phyloP scores from a whole-genome alignment of 78 protist genomes.

The Dictyostelium firmibasis region DNA sequence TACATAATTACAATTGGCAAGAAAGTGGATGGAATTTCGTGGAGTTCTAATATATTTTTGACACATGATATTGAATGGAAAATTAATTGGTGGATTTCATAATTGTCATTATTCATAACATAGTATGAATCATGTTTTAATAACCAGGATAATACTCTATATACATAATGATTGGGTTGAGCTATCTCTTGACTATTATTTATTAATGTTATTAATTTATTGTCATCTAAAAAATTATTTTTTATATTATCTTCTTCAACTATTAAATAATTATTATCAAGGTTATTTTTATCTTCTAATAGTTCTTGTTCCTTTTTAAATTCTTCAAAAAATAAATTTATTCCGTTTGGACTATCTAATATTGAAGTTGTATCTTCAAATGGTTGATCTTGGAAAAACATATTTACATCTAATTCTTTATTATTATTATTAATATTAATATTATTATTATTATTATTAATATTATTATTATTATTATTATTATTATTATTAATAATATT shows the following conservation, averaged over 20 bases:
- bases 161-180: slow-evolving; percentile 7
- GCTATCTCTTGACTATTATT: neutral
- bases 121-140: slow-evolving; percentile 12
- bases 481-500: neutral
- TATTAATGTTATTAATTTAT: neutral
- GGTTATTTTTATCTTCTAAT: neutral
- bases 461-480: neutral
- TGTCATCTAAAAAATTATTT: neutral
- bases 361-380: neutral
- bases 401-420: neutral
- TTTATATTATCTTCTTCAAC: neutral
- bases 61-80: neutral
- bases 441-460: neutral
- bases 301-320: neutral
- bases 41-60: slow-evolving; percentile 1
- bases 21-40: slow-evolving; percentile 27
- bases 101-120: slow-evolving; percentile 7
- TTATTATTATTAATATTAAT: neutral
- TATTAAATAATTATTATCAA: neutral
- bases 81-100: neutral
- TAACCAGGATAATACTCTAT: slow-evolving; percentile 50
- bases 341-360: neutral
- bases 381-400: neutral
- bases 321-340: neutral
- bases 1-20: slow-evolving; percentile 38